Evolutionary conservation across 1,284 basidiomycete species (phyloP).

Genomic region (Tilletia indica): DNA sequence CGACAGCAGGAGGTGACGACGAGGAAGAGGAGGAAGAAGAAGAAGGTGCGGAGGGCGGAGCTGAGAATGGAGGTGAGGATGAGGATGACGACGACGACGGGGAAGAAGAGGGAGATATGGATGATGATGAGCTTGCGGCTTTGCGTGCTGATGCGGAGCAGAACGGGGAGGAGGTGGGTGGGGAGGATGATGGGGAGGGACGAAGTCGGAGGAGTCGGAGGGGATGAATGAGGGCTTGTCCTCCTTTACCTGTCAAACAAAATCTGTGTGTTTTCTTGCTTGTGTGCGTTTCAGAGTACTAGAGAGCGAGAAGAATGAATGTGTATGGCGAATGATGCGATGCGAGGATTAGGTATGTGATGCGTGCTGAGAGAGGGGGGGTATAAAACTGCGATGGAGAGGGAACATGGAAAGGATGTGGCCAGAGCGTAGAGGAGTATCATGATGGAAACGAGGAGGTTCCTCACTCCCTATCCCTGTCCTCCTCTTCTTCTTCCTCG

Average conservation of each 20-base stretch:
- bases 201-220: conserved; percentile 16
- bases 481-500: neutral
- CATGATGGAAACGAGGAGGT: neutral
- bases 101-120: conserved; percentile 32
- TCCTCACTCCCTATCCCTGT: neutral
- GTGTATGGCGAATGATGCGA: too few relatives aligned
- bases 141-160: conserved; percentile 36
- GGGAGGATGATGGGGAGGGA: conserved; percentile 23
- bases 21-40: conserved; percentile 14
- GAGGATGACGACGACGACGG: conserved; percentile 24
- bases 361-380: neutral
- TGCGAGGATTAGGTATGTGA: neutral
- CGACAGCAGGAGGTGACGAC: conserved; percentile 1
- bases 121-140: conserved; percentile 40
- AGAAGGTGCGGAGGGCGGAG: conserved; percentile 27
- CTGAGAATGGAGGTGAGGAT: conserved; percentile 34
- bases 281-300: too few relatives aligned
- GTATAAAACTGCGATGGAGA: neutral
- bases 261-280: too few relatives aligned
- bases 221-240: neutral
- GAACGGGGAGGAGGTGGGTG: conserved; percentile 32
- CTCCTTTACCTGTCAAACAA: neutral
- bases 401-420: too few relatives aligned
- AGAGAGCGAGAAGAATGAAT: too few relatives aligned
- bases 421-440: too few relatives aligned